phyloP scores from a whole-genome alignment of 345 rosid species.

The Eucalyptus polyanthemos region DNA sequence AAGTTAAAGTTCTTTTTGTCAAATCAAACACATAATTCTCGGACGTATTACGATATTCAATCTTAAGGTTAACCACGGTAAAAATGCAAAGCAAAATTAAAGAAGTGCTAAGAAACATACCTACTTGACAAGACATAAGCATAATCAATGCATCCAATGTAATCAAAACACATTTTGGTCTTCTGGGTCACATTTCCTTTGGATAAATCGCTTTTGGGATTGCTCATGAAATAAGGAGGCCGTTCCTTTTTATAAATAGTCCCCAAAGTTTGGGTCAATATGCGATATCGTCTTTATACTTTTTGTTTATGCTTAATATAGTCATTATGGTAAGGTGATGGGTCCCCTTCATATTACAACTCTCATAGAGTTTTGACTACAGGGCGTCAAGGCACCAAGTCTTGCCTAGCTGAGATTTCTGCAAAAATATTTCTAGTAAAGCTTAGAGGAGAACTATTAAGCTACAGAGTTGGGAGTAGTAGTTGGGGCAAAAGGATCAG shows the following conservation, averaged over 20 bases:
- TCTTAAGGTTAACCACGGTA: fast-evolving
- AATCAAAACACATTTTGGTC: not conserved
- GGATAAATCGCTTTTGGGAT: not conserved
- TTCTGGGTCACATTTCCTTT: not conserved
- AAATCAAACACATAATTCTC: not conserved
- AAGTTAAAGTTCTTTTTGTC: not conserved
- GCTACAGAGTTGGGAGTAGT: too few relatives aligned
- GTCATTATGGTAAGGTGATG: too few relatives aligned
- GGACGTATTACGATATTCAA: not conserved
- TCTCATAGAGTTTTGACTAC: too few relatives aligned
- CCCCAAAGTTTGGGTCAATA: fast-evolving
- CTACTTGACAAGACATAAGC: not conserved
- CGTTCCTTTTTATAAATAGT: not conserved
- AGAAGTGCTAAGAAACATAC: not conserved
- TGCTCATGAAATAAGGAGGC: not conserved
- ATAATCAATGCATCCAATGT: not conserved
- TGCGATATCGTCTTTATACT: fast-evolving
- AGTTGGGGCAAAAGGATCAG: too few relatives aligned
- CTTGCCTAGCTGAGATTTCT: too few relatives aligned
- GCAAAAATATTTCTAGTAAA: too few relatives aligned
- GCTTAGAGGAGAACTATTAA: too few relatives aligned
- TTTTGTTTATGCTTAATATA: too few relatives aligned
- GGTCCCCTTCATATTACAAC: too few relatives aligned
- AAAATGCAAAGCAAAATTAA: not conserved
- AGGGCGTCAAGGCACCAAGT: too few relatives aligned